Conservation (phyloP, 1,284 basidiomycete genomes). For the Boletus smithii region DNA sequence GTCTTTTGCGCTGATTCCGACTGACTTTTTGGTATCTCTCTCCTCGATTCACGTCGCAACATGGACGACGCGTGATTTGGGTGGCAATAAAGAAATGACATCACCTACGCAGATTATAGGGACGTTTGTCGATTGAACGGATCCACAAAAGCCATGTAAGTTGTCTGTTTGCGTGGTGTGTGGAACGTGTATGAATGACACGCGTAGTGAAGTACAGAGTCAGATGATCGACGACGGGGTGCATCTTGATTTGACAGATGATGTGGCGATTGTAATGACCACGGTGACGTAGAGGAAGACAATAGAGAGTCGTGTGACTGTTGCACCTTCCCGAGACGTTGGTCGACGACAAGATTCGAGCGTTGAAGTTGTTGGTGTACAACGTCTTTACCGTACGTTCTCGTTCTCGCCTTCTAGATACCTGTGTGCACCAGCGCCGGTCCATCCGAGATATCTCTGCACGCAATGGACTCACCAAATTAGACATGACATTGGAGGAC, state of each 20-base stretch:
- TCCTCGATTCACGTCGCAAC: too few species aligned
- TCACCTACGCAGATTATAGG: conserved; percentile 76
- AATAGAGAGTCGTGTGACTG: conserved; percentile 78
- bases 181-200: conserved; percentile 6
- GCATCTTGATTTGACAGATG: too few species aligned
- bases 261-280: too few species aligned
- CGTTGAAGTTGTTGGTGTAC: conserved; percentile 60
- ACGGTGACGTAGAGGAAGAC: too few species aligned
- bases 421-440: conserved; percentile 48
- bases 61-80: conserved; percentile 72
- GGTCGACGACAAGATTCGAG: conserved; percentile 66
- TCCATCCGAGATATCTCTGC: conserved; percentile 71
- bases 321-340: conserved; percentile 70
- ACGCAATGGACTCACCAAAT: conserved; percentile 74
- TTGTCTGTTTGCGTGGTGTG: conserved; percentile 30
- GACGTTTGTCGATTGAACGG: conserved; percentile 92
- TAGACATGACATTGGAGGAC: conserved; percentile 58
- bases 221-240: conserved; percentile 45
- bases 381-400: conserved; percentile 58
- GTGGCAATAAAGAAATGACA: conserved; percentile 79
- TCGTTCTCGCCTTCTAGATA: not conserved
- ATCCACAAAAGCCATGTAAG: conserved; percentile 78
- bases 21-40: conserved; percentile 37
- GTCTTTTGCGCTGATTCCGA: too few species aligned
- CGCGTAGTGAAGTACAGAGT: conserved; percentile 37